Conservation (phyloP, 2,329 filamentous ascomycete genomes). For the Aspergillus amoenus region DNA sequence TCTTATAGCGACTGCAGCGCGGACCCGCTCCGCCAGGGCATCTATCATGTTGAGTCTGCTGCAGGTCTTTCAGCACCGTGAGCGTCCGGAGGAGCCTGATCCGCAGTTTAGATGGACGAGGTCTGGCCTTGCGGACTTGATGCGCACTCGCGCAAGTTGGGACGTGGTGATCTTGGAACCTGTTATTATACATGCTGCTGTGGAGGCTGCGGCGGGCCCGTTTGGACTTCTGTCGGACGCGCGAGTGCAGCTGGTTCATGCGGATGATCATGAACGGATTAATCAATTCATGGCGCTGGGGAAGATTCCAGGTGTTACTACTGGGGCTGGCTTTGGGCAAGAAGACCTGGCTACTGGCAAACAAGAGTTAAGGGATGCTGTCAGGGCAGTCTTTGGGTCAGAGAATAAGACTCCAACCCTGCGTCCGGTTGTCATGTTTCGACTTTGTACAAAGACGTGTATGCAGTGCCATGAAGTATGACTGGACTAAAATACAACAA, state of each 20-base stretch:
- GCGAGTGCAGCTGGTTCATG: constrained; percentile 11
- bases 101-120: background rate
- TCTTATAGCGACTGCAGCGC: background rate
- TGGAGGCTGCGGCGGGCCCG: background rate
- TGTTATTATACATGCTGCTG: constrained; percentile 5
- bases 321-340: background rate
- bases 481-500: too few species aligned
- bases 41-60: background rate
- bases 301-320: background rate
- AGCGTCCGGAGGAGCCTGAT: background rate
- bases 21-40: background rate
- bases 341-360: background rate
- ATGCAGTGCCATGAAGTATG: background rate
- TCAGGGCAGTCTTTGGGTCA: background rate
- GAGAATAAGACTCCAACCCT: background rate
- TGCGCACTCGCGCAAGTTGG: background rate
- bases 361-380: background rate
- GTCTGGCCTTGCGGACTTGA: background rate
- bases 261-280: background rate
- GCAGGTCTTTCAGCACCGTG: background rate
- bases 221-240: constrained; percentile 10
- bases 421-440: background rate
- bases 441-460: background rate
- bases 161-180: background rate
- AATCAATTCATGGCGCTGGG: background rate